Conservation (phyloP, 116 monocot species). For the Posidonia oceanica region DNA sequence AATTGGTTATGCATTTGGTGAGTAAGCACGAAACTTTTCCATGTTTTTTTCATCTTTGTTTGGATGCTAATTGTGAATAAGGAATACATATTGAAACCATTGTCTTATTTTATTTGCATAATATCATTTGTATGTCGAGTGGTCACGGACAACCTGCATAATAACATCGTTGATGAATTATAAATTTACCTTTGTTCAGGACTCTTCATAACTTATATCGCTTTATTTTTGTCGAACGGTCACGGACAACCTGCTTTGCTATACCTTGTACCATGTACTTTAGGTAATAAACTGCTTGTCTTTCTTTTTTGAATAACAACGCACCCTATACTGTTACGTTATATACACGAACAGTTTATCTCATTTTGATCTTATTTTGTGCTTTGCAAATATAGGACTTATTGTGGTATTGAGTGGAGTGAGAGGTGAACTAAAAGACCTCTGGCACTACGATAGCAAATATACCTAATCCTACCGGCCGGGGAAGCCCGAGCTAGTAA, state of each 20-base stretch:
- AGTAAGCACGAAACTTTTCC: constrained; percentile 1
- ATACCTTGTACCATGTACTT: constrained; percentile 86
- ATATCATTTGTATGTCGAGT: too few relatives aligned
- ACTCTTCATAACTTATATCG: constrained; percentile 67
- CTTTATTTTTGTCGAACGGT: constrained; percentile 79
- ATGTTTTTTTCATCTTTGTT: too few relatives aligned
- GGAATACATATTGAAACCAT: too few relatives aligned
- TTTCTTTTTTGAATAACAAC: too few relatives aligned
- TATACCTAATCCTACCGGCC: background rate
- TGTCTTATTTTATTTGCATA: too few relatives aligned
- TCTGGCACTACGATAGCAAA: constrained; percentile 55
- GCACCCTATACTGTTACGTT: too few relatives aligned
- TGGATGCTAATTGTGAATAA: too few relatives aligned
- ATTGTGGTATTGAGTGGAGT: constrained; percentile 57
- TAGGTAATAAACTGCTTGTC: constrained; percentile 29
- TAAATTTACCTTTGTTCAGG: constrained; percentile 20
- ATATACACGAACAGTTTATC: too few relatives aligned
- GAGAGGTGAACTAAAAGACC: constrained; percentile 69
- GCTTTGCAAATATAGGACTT: constrained; percentile 23
- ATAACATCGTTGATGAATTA: too few relatives aligned
- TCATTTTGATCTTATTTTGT: too few relatives aligned
- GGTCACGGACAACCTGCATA: too few relatives aligned
- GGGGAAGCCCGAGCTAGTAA: constrained; percentile 14
- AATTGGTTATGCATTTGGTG: constrained; percentile 86
- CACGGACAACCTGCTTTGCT: constrained; percentile 89